Evolutionary conservation across 805 yeast genomes (phyloP), one percentile per base, ranked within the genome.

Genomic region (Zygosaccharomyces bisporus): DNA sequence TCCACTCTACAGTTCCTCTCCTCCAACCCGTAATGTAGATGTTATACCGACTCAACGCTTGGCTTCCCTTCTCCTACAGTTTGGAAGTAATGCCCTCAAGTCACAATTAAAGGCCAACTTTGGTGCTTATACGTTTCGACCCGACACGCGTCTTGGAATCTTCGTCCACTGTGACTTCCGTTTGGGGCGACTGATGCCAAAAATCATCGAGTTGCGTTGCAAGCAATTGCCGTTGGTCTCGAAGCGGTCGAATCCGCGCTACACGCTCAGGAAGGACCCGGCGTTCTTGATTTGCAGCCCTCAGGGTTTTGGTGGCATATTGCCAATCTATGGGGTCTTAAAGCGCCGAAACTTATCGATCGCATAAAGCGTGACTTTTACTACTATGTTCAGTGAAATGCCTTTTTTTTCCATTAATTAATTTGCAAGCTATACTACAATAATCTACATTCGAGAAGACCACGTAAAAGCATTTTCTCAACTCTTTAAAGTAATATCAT

Each of bases 151-250:
- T 37, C 33, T 37, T 30, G 20, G n/a, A 3, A 17, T 9, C 16
- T 25, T 36, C 40, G 40, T 37, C 7, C 12, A 9, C 8, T n/a
- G 14, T 37, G 40, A 37, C 40, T 37, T 37, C 40, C 40, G 24
- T 37, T 37, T 37, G 25, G 32, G 20, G 40, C 40, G 40, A 37
- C n/a, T 18, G 40, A 37, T 37, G 32, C 23, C 40, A 24, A 37
- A 37, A 37, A 14, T 24, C 33, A 37, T 37, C 40, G 27, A 37
- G 25, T 23, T 14, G 14, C 16, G 14, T 17, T n/a, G n/a, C 6
- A 27, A 3, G 10, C n/a, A n/a, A 16, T 37, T 24, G 40, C 32
- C 30, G 40, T 37, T 17, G 33, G 40, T 5, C 14, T 37, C 30
- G 32, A 27, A 27, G 4, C 4, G 31, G 31, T 27, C n/a, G 3